Evolutionary conservation across 2,329 filamentous ascomycete genomes (phyloP).

Genomic region (Geosmithia putterillii): DNA sequence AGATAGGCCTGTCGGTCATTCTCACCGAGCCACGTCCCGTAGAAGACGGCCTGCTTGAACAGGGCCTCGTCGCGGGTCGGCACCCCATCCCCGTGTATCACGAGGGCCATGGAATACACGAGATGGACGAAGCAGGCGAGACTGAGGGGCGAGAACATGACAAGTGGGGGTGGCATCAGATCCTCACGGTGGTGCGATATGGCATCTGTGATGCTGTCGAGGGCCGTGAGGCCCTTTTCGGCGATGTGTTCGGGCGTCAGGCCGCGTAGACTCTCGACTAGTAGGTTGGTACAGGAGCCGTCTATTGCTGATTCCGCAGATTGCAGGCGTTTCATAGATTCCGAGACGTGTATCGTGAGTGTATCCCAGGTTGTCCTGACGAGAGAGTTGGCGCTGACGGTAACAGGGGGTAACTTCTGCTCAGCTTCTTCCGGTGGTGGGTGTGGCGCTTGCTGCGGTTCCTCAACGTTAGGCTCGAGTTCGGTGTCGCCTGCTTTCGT

Average conservation of each 20-base stretch:
- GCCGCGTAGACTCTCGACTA: conserved; percentile 25
- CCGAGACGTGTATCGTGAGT: conserved; percentile 30
- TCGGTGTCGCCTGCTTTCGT: too few relatives aligned
- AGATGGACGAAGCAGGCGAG: conserved; percentile 39
- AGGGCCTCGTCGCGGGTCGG: conserved; percentile 21
- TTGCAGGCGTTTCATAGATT: conserved; percentile 30
- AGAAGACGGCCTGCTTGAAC: conserved; percentile 34
- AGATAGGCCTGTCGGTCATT: conserved; percentile 25
- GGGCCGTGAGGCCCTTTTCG: conserved; percentile 24
- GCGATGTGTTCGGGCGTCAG: conserved; percentile 27
- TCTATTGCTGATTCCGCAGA: too few relatives aligned
- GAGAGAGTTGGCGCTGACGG: conserved; percentile 15
- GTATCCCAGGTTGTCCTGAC: conserved; percentile 31
- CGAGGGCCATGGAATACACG: conserved; percentile 35
- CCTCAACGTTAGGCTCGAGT: too few relatives aligned
- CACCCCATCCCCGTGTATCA: conserved; percentile 29
- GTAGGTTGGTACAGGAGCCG: conserved; percentile 21
- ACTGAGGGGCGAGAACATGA: conserved; percentile 25
- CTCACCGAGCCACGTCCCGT: conserved; percentile 24
- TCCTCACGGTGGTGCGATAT: not conserved
- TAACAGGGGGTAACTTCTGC: not conserved
- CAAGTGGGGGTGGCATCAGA: conserved; percentile 15
- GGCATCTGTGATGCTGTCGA: conserved; percentile 23
- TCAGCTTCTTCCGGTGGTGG: too few relatives aligned
- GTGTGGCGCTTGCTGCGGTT: not conserved